Base-by-base conservation (phyloP, 2,329 filamentous ascomycete species). In the Paraphaeosphaeria minitans region DNA sequence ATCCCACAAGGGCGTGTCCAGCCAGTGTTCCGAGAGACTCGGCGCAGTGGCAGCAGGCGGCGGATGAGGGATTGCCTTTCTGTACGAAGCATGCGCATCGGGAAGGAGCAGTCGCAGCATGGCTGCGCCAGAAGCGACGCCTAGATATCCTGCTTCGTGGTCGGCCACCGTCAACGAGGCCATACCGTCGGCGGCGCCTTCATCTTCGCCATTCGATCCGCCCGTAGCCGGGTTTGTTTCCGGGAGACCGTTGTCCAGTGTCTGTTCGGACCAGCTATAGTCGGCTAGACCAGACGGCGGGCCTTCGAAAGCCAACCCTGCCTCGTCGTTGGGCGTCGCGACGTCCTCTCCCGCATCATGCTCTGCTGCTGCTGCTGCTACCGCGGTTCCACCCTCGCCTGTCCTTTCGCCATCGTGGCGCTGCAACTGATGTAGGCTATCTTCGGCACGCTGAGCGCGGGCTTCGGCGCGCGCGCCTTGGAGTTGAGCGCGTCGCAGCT, bases 51-150 rank as follows among this genome's bases (percentile, higher is more conserved):
- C 29, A 16, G 35, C 10, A n/a, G 42, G 56, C 7, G 55, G 42
- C 21, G 29, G 35, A 14, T 49, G 47, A 13, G 48, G 43, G n/a
- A 37, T 24, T 10, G 45, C 46, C 10, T 52, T 45, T 43, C 53
- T 51, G 33, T 50, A 50, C 4, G 47, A 50, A 12, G 47, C 47
- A 24, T 56, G 55, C 22, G 56, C 53, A 13, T 62, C 55, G 3
- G 55, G 55, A n/a, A 56, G 55, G 3, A 56, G 31, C 31, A 61
- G 65, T 33, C 79, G 74, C 16, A 82, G 62, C 58, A 82, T 75
- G 2, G 80, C 80, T 16, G 79, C 80, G 1, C 80, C 80, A 6
- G 79, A 82, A 1, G 78, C 79, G 0, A 80, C 73, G 1, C 81
- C 81, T 9, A 82, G 74, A 63, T 82, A 83, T 5, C 81, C 81